Evolutionary conservation across 1,284 basidiomycete genomes (phyloP), one percentile per base, ranked within the genome.

Genomic region (Chondrostereum purpureum): DNA sequence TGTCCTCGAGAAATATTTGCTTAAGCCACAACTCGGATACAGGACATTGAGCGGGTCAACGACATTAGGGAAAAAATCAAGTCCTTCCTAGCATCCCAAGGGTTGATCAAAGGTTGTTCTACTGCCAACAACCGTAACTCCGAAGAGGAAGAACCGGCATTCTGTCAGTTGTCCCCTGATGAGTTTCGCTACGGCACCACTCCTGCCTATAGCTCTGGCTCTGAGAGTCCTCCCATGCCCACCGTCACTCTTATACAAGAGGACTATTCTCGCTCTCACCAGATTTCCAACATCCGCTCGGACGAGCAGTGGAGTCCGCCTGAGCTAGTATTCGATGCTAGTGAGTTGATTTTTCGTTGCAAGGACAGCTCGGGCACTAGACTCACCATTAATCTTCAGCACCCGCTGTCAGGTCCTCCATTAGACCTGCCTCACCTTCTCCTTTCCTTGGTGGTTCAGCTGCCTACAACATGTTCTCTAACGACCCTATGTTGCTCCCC

Each of bases 81-180:
- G 65, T 64, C 65, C 2, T 85, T 85, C 58, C 73, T 88, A 27
- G 83, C 83, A 0, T 75, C 82, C 0, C 83, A 88, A 59, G 85
- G 85, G 46, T 85, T 88, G 83, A 88, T 89, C 63, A 88, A 88
- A 61, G 86, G 86, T 33, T 86, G 88, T 56, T 82, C 86, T 19
- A 81, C 80, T 44, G 67, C 80, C 24, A 78, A 76, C 1, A 70
- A 79, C 31, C 78, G 80, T 27, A 61, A 66, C 18, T 55, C 66
- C 19, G 78, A 79, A 2, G 8, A 8, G 8, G 70, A 73, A 16
- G 80, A 80, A 39, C 68, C 68, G 16, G 70, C 70, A 39, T 69
- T 80, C 49, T 68, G 84, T n/a, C 62, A 71, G 36, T 67, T 83
- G 47, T 65, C 69, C 45, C 27, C 27, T n/a, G 8, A 8, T n/a